A percentile compares a stretch with the other conserved stretches of the same genome.
These are phyloP conservation scores for Rhynchospora tenuis DNA, from an alignment of 176 grass and related monocot genomes.

Conservation along the genomic window DNA sequence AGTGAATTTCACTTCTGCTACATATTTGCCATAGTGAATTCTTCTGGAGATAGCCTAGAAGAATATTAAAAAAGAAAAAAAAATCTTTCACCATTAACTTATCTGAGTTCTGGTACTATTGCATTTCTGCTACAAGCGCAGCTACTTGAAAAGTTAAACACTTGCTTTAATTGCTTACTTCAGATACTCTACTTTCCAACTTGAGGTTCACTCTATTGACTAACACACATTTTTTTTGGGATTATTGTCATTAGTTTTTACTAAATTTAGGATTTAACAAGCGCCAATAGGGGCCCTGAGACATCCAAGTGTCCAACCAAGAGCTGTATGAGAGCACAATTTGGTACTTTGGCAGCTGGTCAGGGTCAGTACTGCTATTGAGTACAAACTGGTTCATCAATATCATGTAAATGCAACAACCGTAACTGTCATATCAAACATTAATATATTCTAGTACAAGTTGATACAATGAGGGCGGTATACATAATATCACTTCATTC, in stretches of 20 bases:
- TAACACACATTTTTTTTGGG: not conserved
- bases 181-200: not conserved
- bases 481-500: not conserved
- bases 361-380: not conserved
- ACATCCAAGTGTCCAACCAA: not conserved
- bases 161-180: no score
- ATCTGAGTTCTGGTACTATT: not conserved
- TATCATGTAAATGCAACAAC: not conserved
- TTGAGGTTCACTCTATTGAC: not conserved
- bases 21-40: slow-evolving; percentile 88
- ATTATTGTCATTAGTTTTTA: not conserved
- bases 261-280: not conserved
- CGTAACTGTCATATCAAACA: not conserved
- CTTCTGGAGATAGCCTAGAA: slow-evolving; percentile 78
- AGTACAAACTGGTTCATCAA: not conserved
- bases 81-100: not conserved
- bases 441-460: not conserved
- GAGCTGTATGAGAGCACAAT: not conserved
- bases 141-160: not conserved
- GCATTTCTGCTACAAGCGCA: not conserved
- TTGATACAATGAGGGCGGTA: not conserved
- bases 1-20: slow-evolving; percentile 89
- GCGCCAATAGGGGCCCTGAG: not conserved
- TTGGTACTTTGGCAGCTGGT: not conserved
- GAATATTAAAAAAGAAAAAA: slow-evolving; percentile 4